A percentile compares a stretch with the other conserved stretches of the same genome.
Conservation (phyloP, 2,329 filamentous ascomycete species). For the Fusarium pseudonygamai region DNA sequence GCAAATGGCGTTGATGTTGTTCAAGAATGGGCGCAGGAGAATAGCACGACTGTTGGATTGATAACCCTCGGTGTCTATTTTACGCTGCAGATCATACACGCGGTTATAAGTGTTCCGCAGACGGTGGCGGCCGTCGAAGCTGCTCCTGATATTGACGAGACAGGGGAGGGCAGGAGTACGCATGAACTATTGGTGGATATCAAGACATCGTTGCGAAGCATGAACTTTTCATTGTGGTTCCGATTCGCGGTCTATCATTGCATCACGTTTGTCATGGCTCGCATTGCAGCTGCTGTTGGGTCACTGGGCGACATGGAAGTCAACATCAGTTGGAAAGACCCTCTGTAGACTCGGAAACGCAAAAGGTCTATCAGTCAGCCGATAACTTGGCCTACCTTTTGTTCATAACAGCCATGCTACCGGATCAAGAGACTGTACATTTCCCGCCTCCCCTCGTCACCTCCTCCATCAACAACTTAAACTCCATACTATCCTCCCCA, state of each 20-base stretch:
- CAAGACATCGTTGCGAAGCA: neutral
- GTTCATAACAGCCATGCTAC: no score
- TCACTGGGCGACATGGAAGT: neutral
- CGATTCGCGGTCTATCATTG: neutral
- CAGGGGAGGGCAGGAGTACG: neutral
- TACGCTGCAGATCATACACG: neutral
- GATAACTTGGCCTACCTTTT: no score
- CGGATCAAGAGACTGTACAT: neutral
- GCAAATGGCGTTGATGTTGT: neutral
- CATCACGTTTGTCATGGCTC: neutral
- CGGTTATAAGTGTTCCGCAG: neutral
- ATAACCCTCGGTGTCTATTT: neutral
- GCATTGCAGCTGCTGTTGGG: neutral
- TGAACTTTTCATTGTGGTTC: neutral
- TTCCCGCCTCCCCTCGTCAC: neutral
- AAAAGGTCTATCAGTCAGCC: no score
- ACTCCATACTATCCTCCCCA: constrained; percentile 5
- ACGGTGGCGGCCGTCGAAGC: neutral
- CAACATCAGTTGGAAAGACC: neutral
- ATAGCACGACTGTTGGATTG: accelerated
- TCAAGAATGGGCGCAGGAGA: neutral
- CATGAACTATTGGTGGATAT: neutral
- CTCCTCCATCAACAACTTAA: neutral
- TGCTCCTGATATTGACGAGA: neutral
- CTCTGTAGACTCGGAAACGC: neutral